These are phyloP conservation scores for Deinandra increscens DNA, from an alignment of 129 eudicot genomes.

Conservation along the genomic window DNA sequence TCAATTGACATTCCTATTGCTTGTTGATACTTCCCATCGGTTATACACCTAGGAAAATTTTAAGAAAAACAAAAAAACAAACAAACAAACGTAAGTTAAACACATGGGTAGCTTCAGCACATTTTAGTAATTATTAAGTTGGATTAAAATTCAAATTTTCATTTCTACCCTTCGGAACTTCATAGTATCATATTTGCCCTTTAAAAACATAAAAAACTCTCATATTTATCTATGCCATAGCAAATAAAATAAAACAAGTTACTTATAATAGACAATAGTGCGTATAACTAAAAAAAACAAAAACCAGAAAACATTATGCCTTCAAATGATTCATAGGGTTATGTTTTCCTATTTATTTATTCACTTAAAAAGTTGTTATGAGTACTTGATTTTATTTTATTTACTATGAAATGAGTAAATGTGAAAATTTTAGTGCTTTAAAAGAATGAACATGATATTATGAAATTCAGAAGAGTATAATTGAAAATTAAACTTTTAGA, in stretches of 20 bases:
- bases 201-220: not conserved
- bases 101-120: not conserved
- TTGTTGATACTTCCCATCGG: slow-evolving; percentile 84
- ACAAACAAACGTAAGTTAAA: not conserved
- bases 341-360: too few species aligned
- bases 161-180: not conserved
- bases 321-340: too few species aligned
- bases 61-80: not conserved
- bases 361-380: too few species aligned
- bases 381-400: too few species aligned
- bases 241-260: too few species aligned
- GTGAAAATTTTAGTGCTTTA: too few species aligned
- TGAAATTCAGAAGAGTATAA: not conserved
- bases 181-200: not conserved
- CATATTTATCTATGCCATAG: too few species aligned
- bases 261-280: too few species aligned
- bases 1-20: slow-evolving; percentile 96
- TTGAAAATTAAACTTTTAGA: not conserved
- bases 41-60: slow-evolving; percentile 60
- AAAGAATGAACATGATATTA: not conserved
- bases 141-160: not conserved
- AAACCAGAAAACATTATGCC: too few species aligned
- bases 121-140: not conserved
- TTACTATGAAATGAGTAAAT: too few species aligned
- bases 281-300: too few species aligned